phyloP scores from a whole-genome alignment of 768 basidiomycete species.

The Collybiopsis luxurians region DNA sequence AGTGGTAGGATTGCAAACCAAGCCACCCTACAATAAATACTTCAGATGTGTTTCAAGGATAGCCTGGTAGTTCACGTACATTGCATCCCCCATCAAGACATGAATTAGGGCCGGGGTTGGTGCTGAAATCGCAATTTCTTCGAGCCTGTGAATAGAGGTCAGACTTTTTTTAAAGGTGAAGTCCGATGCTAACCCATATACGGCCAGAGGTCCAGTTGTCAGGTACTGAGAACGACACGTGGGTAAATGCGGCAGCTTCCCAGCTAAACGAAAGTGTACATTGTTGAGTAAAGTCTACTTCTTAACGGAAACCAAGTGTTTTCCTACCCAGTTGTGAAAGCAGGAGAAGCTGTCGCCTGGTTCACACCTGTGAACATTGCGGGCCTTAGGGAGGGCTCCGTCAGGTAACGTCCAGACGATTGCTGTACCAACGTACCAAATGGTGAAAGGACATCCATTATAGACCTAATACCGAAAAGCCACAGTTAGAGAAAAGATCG shows the following conservation, averaged over 20 bases:
- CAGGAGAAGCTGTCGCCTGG: slow-evolving; percentile 34
- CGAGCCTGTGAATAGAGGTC: too few species aligned
- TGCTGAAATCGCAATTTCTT: slow-evolving; percentile 60
- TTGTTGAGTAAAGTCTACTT: background rate
- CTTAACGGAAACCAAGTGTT: background rate
- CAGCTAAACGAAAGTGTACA: slow-evolving; percentile 23
- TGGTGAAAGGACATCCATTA: slow-evolving; percentile 40
- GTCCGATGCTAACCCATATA: too few species aligned
- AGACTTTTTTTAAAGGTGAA: too few species aligned
- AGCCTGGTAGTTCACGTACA: slow-evolving; percentile 49
- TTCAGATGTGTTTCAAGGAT: background rate
- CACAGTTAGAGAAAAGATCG: background rate
- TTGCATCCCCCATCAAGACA: slow-evolving; percentile 71
- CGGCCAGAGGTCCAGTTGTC: slow-evolving; percentile 44
- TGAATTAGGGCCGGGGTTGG: slow-evolving; percentile 50
- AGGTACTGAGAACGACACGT: slow-evolving; percentile 42
- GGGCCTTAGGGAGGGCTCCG: background rate
- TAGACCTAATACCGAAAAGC: background rate
- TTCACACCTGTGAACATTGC: slow-evolving; percentile 42
- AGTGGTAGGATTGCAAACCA: slow-evolving; percentile 44
- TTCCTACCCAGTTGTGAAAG: slow-evolving; percentile 23
- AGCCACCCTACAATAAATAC: too few species aligned
- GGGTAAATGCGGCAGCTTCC: slow-evolving; percentile 11
- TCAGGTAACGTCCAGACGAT: slow-evolving; percentile 31
- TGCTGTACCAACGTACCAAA: slow-evolving; percentile 37